Evolutionary conservation across 1,284 basidiomycete species (phyloP), one percentile per base, ranked within the genome.

Genomic region (Pseudozyma pruni): DNA sequence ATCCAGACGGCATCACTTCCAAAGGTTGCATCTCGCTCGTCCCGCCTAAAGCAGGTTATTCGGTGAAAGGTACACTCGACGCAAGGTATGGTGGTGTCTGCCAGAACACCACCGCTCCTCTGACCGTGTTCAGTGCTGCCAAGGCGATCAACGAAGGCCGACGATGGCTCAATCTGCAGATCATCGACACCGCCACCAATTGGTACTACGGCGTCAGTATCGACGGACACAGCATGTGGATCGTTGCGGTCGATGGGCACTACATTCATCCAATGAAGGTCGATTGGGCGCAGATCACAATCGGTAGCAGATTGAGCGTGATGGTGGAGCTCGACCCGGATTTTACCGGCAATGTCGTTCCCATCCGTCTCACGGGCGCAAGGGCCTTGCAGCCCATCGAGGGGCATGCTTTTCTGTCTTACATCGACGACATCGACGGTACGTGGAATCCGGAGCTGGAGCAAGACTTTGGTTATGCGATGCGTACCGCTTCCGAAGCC

Each of bases 11-110:
- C 25, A 32, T 58, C 47, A 70, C 72, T 14, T 67, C 67, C 19
- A 74, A 74, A 35, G 72, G 70, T 11, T 74, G 72, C 55, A 55
- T 74, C 46, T 70, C 72, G 34, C 58, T 74, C 25, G 72, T 74
- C 4, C 58, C 66, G 3, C 44, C 72, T 11, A 70, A 74, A 34
- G 13, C 27, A 6, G 72, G 72, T 13, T 74, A 58, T 23, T 54
- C 58, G 13, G 57, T 64, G 31, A 66, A 59, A 34, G 55, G 31
- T n/a, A 51, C 47, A 5, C 62, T 74, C 33, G 72, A 74, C 32
- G 31, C 32, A 10, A 50, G 55, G 34, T 74, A 70, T 33, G 72
- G 72, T 11, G 72, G 72, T 14, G 32, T 29, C 17, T 74, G 72
- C 23, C 49, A 67, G 33, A 74, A 74, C 46, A 74, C 72, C 19